Conservation (phyloP, 768 basidiomycete genomes). For the Boletus pseudopeckii region DNA sequence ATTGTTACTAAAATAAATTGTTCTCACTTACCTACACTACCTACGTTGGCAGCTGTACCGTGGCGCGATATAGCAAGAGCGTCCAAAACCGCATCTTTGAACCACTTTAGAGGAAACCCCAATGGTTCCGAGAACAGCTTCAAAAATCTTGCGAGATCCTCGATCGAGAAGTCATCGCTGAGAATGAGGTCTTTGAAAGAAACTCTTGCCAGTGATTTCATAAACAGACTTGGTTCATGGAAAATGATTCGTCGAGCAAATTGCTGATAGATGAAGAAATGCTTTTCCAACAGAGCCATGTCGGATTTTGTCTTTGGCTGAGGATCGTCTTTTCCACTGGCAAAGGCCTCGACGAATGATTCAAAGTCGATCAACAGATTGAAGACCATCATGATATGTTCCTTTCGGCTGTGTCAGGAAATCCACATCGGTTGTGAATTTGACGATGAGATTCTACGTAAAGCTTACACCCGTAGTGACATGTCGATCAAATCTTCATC, state of each 20-base stretch:
- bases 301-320: background rate
- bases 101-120: constrained; percentile 21
- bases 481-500: constrained; percentile 20
- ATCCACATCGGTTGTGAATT: background rate
- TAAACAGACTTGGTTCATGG: constrained; percentile 26
- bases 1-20: background rate
- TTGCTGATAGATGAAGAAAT: constrained; percentile 14
- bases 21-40: constrained; percentile 6
- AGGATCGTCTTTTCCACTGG: too few species aligned
- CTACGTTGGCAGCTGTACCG: constrained; percentile 10
- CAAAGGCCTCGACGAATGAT: background rate
- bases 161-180: constrained; percentile 28
- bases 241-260: constrained; percentile 31
- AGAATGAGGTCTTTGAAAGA: constrained; percentile 34
- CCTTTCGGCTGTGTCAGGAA: constrained; percentile 3
- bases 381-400: background rate
- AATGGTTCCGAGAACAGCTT: constrained; percentile 2
- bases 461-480: constrained; percentile 9
- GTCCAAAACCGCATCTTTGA: constrained; percentile 29
- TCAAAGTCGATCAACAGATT: constrained; percentile 1
- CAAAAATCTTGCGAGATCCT: constrained; percentile 17
- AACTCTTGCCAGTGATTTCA: constrained; percentile 28
- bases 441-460: background rate
- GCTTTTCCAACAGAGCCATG: background rate
- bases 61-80: constrained; percentile 14